Base-by-base conservation (phyloP, 495 filamentous ascomycete genomes). In the Penicillium egyptiacum region DNA sequence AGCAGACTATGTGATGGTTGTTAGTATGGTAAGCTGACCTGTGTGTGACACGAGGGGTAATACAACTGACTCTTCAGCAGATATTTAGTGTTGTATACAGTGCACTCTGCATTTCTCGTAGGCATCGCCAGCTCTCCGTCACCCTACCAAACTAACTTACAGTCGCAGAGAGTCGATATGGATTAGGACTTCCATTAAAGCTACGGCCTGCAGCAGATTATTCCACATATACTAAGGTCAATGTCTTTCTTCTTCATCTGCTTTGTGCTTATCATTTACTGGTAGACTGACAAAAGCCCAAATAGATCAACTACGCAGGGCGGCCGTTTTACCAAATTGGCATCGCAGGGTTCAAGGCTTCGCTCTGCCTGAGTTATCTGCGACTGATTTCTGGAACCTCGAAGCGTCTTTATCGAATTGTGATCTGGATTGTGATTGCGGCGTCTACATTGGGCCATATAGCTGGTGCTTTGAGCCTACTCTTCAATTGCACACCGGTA, bases 301-400 rank as follows among this genome's bases (percentile, higher is more conserved):
- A 33, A 16, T 16, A 69, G 71, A 58, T 79, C 56, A 85, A 85
- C 59, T 84, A 78, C 60, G 78, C 77, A 22, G 82, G 80, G 23
- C 78, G 82, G 7, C 82, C 82, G 2, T 81, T 85, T 45, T 85
- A 85, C 59, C 80, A 82, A 60, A 45, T 83, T 19, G 82, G 82
- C 26, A 82, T 84, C 60, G 76, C 75, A 35, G 79, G 79, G 26
- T 84, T 85, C 73, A 85, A 85, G 63, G 76, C 83, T 9, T 79
- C 82, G 1, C 71, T 84, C n/a, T 78, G 83, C 37, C 71, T 83
- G 47, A 79, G 76, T 35, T 85, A 84, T 55, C 70, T 84, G 9
- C 77, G 81, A 4, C 72, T 85, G 20, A 67, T 84, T 28, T 72
- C 74, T 26, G 71, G 77, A 2, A 81, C 76, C 0, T 69, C 68